Evolutionary conservation across 495 filamentous ascomycete species (phyloP), one percentile per base, ranked within the genome.

Genomic region (Rhypophila decipiens): DNA sequence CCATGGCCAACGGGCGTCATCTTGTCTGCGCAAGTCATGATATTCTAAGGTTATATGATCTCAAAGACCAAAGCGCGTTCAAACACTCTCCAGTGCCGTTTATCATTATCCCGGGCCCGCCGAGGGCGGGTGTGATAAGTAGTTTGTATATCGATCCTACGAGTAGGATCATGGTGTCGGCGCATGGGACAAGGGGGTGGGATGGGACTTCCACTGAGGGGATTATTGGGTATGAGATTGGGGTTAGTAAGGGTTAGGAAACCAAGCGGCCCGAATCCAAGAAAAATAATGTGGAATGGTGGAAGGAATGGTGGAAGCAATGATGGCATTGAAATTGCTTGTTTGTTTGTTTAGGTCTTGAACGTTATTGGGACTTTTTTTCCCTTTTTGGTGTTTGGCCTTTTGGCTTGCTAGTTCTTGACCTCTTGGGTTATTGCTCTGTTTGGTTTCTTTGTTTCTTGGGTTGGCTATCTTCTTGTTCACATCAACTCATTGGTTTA

Each of bases 21-120:
- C 74, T 98, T 15, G 79, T 98, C 18, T 98, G 93, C 69, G 93
- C 93, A 13, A 93, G 87, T 3, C 86, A 94, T 62, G 93, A 98
- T 57, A 98, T 97, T 53, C 75, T 98, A 7, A 80, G 93, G 1
- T 74, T 98, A 0, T 97, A 95, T 50, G 94, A 98, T 58, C 67
- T 97, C 11, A 82, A 82, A 45, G 82, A 90, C 66, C 82, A 49
- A 65, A 77, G 53, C 46, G 65, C 71, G 0, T 70, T 75, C 42
- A 85, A 83, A 44, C 86, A 89, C 59, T 85, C 87, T 9, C 84
- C 84, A 8, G 88, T 94, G 12, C 93, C 94, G 0, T 98, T 95
- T 60, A 75, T 94, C 23, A 96, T 98, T 57, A 82, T 98, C 24
- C 93, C 93, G 1, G 93, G 93, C 2, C 93, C 96, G 51, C 85